These are phyloP conservation scores for Thermomyces lanuginosus DNA, from an alignment of 2,329 filamentous ascomycete genomes.

Conservation along the genomic window DNA sequence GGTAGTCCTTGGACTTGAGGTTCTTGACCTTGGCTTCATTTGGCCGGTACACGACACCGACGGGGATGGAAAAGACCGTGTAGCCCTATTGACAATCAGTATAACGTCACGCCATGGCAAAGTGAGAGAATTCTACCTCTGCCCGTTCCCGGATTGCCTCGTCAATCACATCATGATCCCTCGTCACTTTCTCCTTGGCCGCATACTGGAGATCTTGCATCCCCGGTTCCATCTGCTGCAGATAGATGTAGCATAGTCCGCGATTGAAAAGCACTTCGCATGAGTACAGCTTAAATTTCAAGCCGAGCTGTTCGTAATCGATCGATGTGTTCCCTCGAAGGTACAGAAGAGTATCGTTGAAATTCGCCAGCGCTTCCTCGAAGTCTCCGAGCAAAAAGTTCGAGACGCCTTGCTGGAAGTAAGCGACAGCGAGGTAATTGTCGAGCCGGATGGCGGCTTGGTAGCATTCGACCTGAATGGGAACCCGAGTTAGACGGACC, in stretches of 20 bases:
- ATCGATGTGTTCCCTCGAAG: conserved; percentile 92
- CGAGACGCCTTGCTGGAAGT: conserved; percentile 96
- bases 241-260: conserved; percentile 90
- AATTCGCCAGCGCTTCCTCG: conserved; percentile 91
- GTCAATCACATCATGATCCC: conserved; percentile 94
- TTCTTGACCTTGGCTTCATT: conserved; percentile 98
- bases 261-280: conserved; percentile 97
- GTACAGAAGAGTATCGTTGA: conserved; percentile 94
- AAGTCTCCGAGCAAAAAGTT: conserved; percentile 96
- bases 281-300: conserved; percentile 92
- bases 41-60: conserved; percentile 84
- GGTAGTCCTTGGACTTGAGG: conserved; percentile 90
- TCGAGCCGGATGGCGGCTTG: conserved; percentile 81
- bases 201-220: conserved; percentile 83
- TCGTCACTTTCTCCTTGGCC: conserved; percentile 87
- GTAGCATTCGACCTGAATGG: conserved; percentile 69
- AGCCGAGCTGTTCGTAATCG: conserved; percentile 87
- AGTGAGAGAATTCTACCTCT: conserved; percentile 42
- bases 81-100: conserved; percentile 50
- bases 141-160: conserved; percentile 88
- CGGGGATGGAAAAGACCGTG: conserved; percentile 94
- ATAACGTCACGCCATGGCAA: background rate
- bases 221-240: conserved; percentile 78
- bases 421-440: conserved; percentile 90
- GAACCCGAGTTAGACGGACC: background rate